A percentile compares a stretch with the other conserved stretches of the same genome.
These are phyloP conservation scores for Tolypocladium cylindrosporum DNA, from an alignment of 2,329 filamentous ascomycete genomes.

Conservation along the genomic window DNA sequence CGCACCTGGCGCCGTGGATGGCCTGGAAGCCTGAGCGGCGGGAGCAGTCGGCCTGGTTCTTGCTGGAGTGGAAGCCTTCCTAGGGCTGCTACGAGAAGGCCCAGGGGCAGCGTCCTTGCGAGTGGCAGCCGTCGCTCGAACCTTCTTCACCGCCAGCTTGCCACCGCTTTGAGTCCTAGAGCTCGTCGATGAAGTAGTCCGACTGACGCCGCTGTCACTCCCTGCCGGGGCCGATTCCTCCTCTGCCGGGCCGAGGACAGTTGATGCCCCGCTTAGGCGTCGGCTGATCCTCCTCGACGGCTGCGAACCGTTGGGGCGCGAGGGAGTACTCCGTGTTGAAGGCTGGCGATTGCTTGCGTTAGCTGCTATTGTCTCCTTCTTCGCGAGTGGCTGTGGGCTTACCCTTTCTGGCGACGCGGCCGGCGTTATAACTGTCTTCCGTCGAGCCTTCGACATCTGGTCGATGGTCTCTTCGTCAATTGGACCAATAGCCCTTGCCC, in stretches of 20 bases:
- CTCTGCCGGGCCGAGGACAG: slow-evolving; percentile 14
- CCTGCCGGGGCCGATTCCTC: slow-evolving; percentile 7
- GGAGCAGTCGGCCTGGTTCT: slow-evolving; percentile 5
- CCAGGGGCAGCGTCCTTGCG: slow-evolving; percentile 30
- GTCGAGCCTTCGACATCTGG: slow-evolving; percentile 31
- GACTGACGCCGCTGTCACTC: slow-evolving; percentile 4
- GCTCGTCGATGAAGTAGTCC: slow-evolving; percentile 31
- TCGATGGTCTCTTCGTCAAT: slow-evolving; percentile 32
- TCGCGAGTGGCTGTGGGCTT: not conserved
- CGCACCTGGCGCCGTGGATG: slow-evolving; percentile 1
- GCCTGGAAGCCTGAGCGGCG: slow-evolving; percentile 6
- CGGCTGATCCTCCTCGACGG: slow-evolving; percentile 27
- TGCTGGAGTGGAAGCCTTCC: slow-evolving; percentile 21
- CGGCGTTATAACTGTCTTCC: slow-evolving; percentile 51
- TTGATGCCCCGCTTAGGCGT: slow-evolving; percentile 40
- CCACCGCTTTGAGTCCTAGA: slow-evolving; percentile 27
- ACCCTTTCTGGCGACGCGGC: slow-evolving; percentile 18
- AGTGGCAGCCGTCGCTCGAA: slow-evolving; percentile 35
- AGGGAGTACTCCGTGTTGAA: slow-evolving; percentile 19
- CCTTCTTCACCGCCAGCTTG: slow-evolving; percentile 47
- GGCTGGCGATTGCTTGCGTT: slow-evolving; percentile 13
- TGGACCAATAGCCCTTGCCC: slow-evolving; percentile 44
- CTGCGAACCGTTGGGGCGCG: slow-evolving; percentile 14
- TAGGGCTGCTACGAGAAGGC: slow-evolving; percentile 20
- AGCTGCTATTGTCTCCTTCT: not conserved